These are phyloP conservation scores for Dendrothele bispora DNA, from an alignment of 768 basidiomycete species.

Conservation along the genomic window DNA sequence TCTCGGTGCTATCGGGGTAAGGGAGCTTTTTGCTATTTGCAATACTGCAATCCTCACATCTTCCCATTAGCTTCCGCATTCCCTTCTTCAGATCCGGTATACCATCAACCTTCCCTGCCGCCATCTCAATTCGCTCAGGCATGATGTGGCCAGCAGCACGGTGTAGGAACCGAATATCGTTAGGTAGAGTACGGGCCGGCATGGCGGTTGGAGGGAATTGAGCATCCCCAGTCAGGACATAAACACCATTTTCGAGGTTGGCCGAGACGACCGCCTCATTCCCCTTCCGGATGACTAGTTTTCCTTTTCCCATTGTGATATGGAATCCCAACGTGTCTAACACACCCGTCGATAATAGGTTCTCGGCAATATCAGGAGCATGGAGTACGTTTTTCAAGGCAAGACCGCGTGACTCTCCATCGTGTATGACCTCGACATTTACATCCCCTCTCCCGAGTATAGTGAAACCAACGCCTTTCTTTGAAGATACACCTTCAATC, in stretches of 20 bases:
- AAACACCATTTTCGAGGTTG: not conserved
- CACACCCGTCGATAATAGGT: conserved; percentile 11
- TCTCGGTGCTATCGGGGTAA: not conserved
- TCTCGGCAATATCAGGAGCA: conserved; percentile 10
- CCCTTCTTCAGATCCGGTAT: not conserved
- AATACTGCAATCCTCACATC: conserved; percentile 4
- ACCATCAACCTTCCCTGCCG: not conserved
- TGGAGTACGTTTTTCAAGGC: conserved; percentile 11
- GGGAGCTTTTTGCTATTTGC: conserved; percentile 1
- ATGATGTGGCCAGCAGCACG: conserved; percentile 7
- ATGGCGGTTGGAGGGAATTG: not conserved
- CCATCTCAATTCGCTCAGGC: not conserved
- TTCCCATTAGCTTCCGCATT: too few species aligned
- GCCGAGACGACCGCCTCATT: not conserved
- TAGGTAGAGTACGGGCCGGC: not conserved
- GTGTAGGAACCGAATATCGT: not conserved
- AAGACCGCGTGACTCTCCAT: not conserved
- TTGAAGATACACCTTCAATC: not conserved
- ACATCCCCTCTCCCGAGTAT: conserved; percentile 9
- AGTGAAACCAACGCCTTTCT: not conserved
- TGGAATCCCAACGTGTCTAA: conserved; percentile 3
- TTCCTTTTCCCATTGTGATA: not conserved
- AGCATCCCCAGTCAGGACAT: not conserved
- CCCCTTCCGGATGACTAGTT: not conserved
- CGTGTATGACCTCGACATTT: not conserved